These are phyloP conservation scores for Aspergillus uvarum DNA, from an alignment of 2,329 filamentous ascomycete species.

Conservation along the genomic window DNA sequence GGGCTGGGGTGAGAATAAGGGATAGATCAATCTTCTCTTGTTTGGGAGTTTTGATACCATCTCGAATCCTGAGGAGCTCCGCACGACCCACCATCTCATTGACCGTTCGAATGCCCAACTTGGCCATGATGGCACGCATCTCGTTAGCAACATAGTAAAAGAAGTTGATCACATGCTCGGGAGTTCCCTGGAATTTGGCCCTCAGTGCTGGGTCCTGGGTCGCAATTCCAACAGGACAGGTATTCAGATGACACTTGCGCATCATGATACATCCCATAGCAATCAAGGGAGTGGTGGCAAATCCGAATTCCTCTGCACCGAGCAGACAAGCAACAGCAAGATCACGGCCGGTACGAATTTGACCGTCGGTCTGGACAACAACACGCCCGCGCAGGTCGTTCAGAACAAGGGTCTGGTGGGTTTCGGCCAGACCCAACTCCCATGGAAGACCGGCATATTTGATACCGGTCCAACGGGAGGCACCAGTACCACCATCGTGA, in stretches of 20 bases:
- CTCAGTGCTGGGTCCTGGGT: constrained; percentile 93
- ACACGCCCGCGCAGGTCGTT: constrained; percentile 95
- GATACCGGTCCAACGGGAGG: constrained; percentile 96
- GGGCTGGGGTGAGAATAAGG: constrained; percentile 90
- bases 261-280: constrained; percentile 98
- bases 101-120: constrained; percentile 88
- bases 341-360: constrained; percentile 87
- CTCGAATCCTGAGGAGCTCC: constrained; percentile 79
- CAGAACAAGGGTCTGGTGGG: constrained; percentile 90
- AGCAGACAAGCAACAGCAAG: constrained; percentile 92
- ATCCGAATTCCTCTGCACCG: constrained; percentile 97
- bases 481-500: constrained; percentile 94
- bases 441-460: constrained; percentile 96
- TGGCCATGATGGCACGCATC: constrained; percentile 94
- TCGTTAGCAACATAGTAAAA: constrained; percentile 98
- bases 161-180: constrained; percentile 98
- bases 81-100: constrained; percentile 97
- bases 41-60: constrained; percentile 84
- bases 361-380: constrained; percentile 93
- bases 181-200: constrained; percentile 89
- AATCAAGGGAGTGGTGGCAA: constrained; percentile 90
- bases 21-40: constrained; percentile 91
- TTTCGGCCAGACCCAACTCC: constrained; percentile 95
- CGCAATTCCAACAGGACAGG: constrained; percentile 88
- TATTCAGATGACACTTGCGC: constrained; percentile 60